Base-by-base conservation (phyloP, 2,329 filamentous ascomycete genomes). In the Chalaropsis ovoidea region DNA sequence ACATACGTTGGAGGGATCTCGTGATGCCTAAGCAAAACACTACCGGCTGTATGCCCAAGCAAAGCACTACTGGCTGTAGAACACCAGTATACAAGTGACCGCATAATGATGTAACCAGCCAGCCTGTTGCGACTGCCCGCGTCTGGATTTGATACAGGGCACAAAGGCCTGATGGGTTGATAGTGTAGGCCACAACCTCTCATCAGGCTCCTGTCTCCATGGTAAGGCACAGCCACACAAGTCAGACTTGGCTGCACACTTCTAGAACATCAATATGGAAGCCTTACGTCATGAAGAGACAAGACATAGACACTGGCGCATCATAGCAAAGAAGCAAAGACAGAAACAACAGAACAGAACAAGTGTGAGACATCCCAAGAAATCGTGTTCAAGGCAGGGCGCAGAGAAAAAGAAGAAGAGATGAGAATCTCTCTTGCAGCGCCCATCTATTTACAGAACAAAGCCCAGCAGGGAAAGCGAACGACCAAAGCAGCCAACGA, bases 351-450 rank as follows among this genome's bases (percentile, higher is more conserved):
- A n/a, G 5, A 3, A 19, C 27, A 58, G 54, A 35, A 13, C n/a
- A 39, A 39, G 24, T 39, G 54, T 17, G 27, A 39, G 31, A 58
- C 27, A 58, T 24, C 27, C 54, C 27, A 39, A n/a, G 31, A 58
- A 58, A 22, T 39, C 31, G 31, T 58, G 54, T 58, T 58, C 54
- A 58, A 39, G 54, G 15, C 54, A 39, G 31, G 54, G 24, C 54
- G 11, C 6, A 52, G 11, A 52, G 35, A 39, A 39, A 15, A 43
- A n/a, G 52, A 56, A n/a, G n/a, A n/a, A 27, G 27, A 58, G 54
- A 58, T 58, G n/a, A 58, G 27, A 58, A 58, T 39, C 54, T 58
- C 54, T 58, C 54, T 58, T 39, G 27, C 10, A 58, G n/a, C 54
- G n/a, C 24, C 54, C 13, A 58, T 58, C 54, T 58, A 58, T 39